A percentile compares a stretch with the other conserved stretches of the same genome.
These are phyloP conservation scores for Thermochaetoides thermophila DNA, from an alignment of 495 filamentous ascomycete species.

Conservation along the genomic window DNA sequence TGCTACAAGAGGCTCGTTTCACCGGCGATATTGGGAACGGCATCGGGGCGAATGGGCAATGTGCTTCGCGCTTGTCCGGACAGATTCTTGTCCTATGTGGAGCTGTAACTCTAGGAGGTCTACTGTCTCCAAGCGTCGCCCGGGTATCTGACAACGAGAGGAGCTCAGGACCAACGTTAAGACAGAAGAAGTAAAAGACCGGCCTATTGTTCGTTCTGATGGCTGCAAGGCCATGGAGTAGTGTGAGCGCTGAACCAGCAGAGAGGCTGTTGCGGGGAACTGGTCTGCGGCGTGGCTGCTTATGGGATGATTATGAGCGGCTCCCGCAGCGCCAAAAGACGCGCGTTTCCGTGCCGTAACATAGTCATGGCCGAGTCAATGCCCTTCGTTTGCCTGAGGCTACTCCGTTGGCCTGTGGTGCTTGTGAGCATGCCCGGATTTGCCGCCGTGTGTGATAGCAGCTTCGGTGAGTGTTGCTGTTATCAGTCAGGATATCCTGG, in stretches of 20 bases:
- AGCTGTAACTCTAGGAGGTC: no score
- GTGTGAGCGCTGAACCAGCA: not conserved
- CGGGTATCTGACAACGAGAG: not conserved
- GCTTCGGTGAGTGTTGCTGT: no score
- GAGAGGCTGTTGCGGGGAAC: not conserved
- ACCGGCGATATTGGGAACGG: no score
- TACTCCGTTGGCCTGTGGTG: not conserved
- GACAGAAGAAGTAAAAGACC: not conserved
- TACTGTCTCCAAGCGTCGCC: constrained; percentile 3
- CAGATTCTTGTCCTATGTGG: no score
- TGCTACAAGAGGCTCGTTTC: no score
- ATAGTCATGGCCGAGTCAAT: constrained; percentile 8
- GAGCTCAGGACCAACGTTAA: constrained; percentile 7
- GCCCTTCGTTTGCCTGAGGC: not conserved
- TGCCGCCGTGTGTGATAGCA: no score
- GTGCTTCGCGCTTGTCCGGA: no score
- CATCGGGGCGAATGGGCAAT: no score
- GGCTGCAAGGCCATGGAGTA: not conserved
- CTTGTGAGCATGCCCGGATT: no score
- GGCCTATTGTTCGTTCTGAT: constrained; percentile 6
- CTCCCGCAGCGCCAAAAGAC: constrained; percentile 3
- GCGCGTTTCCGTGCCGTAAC: constrained; percentile 16
- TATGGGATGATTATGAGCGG: constrained; percentile 21
- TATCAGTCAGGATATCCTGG: no score
- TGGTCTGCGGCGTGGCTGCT: constrained; percentile 9